Conservation (phyloP, 768 basidiomycete genomes). For the Boletus huronensis region DNA sequence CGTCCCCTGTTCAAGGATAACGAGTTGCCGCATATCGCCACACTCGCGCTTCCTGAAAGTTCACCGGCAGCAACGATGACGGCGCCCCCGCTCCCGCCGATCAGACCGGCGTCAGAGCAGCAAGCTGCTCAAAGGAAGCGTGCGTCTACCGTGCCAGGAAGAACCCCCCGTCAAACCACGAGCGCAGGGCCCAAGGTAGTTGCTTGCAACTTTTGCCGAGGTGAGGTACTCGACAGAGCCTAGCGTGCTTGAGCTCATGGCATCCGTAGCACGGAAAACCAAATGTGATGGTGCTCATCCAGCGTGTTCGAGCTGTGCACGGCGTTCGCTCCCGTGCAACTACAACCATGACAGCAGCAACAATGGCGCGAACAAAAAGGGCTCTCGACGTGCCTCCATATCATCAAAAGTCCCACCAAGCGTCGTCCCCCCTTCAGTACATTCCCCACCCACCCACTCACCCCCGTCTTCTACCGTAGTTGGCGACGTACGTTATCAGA, state of each 20-base stretch:
- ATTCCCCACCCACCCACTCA: slow-evolving; percentile 54
- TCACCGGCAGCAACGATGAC: slow-evolving; percentile 58
- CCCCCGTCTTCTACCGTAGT: slow-evolving; percentile 41
- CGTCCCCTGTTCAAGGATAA: slow-evolving; percentile 54
- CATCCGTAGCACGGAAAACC: slow-evolving; percentile 70
- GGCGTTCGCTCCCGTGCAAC: slow-evolving; percentile 71
- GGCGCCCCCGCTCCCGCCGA: slow-evolving; percentile 58
- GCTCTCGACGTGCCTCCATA: slow-evolving; percentile 49
- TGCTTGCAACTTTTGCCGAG: slow-evolving; percentile 86
- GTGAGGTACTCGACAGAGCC: slow-evolving; percentile 39
- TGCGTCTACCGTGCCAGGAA: slow-evolving; percentile 64
- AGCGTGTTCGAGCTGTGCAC: slow-evolving; percentile 77
- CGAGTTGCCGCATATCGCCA: slow-evolving; percentile 70
- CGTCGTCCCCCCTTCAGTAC: slow-evolving; percentile 33
- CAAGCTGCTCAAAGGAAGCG: slow-evolving; percentile 69
- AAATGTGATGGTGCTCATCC: slow-evolving; percentile 88
- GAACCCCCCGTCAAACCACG: slow-evolving; percentile 52
- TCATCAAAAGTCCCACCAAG: slow-evolving; percentile 39
- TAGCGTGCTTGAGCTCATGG: slow-evolving; percentile 5
- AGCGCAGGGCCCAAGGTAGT: slow-evolving; percentile 82
- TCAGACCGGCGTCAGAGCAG: slow-evolving; percentile 63
- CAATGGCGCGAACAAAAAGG: slow-evolving; percentile 35
- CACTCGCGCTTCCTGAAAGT: slow-evolving; percentile 56
- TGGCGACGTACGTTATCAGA: slow-evolving; percentile 33
- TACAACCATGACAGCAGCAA: slow-evolving; percentile 64